Base-by-base conservation (phyloP, 495 filamentous ascomycete genomes). In the Talaromyces nanjingensis region DNA sequence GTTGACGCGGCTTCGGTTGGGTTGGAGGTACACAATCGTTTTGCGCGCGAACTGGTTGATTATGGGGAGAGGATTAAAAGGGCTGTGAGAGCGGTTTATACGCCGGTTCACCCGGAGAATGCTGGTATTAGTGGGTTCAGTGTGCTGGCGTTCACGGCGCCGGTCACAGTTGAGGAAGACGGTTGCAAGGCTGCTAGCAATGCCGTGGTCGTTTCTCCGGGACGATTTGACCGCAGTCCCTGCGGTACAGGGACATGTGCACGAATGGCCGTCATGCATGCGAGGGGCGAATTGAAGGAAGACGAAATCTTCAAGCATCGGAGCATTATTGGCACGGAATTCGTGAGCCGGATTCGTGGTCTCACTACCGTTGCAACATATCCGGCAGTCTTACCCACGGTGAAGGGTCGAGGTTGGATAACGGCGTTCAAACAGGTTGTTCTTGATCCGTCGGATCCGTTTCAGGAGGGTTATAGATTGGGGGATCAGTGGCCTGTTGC, bases 241-340 rank as follows among this genome's bases (percentile, higher is more conserved):
- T 77, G 74, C 62, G 74, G 74, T 3, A 74, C 74, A 18, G 74
- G 73, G 11, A 77, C 69, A 7, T 73, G 59, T 62, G 74, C 74
- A 12, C 69, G 74, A n/a, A 31, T 77, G 25, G 74, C 74, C 0
- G 68, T 73, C 6, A 33, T 77, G 58, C 72, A 77, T 65, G 69
- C 71, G 6, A 58, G 70, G 20, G 72, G 70, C 4, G 56, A 71
- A 42, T 58, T 77, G 4, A 61, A 60, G 20, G 69, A 66, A 20
- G 66, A 65, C 6, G 74, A 77, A 52, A 63, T 61, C 2, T 73
- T 76, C 61, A 69, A 65, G 25, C 73, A 74, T 64, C 63, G 65
- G 1, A 73, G 73, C 56, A 69, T 74, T 20, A 64, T 73, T 53
- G 73, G 71, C 6, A 73, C 71, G 1, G 69, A 73, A 34, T 76